These are phyloP conservation scores for Takakia lepidozioides DNA, from an alignment of 225 moss, liverwort and hornwort species.

Conservation along the genomic window DNA sequence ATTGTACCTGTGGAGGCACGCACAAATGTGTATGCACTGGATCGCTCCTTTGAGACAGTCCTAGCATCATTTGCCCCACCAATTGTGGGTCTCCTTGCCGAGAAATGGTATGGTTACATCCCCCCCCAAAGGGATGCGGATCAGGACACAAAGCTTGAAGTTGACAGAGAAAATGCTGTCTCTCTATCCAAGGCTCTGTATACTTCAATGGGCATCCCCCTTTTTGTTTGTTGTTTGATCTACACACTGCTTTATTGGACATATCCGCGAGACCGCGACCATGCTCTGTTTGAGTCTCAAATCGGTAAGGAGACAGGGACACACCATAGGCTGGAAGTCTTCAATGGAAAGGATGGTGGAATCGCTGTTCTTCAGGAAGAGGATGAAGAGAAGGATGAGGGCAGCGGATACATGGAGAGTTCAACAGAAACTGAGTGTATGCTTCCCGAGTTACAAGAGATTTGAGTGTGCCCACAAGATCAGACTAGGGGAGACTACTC, in stretches of 20 bases:
- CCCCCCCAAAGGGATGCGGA: constrained; percentile 32
- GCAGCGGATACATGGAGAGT: no score
- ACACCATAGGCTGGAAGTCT: constrained; percentile 29
- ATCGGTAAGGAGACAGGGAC: constrained; percentile 18
- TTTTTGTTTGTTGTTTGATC: constrained; percentile 68
- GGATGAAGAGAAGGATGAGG: no score
- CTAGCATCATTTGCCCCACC: constrained; percentile 83
- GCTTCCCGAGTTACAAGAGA: no score
- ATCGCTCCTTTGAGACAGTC: constrained; percentile 72
- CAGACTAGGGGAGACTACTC: no score
- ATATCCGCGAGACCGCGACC: constrained; percentile 81
- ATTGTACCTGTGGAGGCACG: constrained; percentile 83
- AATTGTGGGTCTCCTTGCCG: constrained; percentile 73
- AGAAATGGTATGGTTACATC: constrained; percentile 61
- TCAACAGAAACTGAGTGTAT: no score
- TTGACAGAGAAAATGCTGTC: constrained; percentile 65
- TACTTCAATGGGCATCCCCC: constrained; percentile 58
- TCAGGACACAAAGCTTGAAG: constrained; percentile 16
- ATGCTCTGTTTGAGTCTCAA: constrained; percentile 37
- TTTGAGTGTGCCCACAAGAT: no score
- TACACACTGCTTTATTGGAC: constrained; percentile 85
- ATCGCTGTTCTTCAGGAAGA: constrained; percentile 37
- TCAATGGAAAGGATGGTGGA: constrained; percentile 35
- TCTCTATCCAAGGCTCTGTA: constrained; percentile 80
- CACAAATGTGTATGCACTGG: constrained; percentile 81